Conservation (phyloP, 2,329 filamentous ascomycete species). For the Beauveria pseudobassiana region DNA sequence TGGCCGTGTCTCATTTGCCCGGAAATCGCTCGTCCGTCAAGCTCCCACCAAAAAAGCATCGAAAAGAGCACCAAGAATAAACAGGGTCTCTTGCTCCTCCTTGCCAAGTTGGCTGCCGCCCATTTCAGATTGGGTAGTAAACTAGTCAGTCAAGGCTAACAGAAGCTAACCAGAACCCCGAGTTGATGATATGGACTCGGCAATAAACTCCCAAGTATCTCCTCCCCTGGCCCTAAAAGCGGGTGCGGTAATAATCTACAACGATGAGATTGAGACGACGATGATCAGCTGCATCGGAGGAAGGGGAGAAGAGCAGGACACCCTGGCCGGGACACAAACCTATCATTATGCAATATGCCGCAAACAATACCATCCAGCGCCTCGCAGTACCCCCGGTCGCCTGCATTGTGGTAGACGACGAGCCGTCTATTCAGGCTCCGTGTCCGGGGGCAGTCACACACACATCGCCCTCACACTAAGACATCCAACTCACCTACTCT, state of each 20-base stretch:
- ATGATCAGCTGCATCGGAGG: too few species aligned
- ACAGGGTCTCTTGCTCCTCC: too few species aligned
- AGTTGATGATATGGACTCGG: too few species aligned
- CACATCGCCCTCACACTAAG: background rate
- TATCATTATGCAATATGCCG: background rate
- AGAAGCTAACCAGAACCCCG: too few species aligned
- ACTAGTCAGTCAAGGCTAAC: too few species aligned
- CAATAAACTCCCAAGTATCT: too few species aligned
- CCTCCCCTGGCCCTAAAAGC: too few species aligned
- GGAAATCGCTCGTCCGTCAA: background rate
- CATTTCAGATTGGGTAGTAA: too few species aligned
- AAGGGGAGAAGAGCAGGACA: background rate
- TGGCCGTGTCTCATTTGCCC: too few species aligned
- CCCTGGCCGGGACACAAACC: background rate
- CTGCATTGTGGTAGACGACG: background rate
- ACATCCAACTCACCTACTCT: background rate
- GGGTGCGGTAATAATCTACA: too few species aligned
- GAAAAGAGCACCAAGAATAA: background rate
- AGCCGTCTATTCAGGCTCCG: background rate
- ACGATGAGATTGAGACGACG: too few species aligned
- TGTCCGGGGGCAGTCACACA: background rate
- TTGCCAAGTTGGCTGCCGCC: too few species aligned
- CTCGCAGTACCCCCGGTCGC: background rate
- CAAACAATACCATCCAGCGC: background rate
- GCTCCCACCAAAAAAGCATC: background rate